phyloP scores from a whole-genome alignment of 768 basidiomycete genomes.

The Russula olivacea region DNA sequence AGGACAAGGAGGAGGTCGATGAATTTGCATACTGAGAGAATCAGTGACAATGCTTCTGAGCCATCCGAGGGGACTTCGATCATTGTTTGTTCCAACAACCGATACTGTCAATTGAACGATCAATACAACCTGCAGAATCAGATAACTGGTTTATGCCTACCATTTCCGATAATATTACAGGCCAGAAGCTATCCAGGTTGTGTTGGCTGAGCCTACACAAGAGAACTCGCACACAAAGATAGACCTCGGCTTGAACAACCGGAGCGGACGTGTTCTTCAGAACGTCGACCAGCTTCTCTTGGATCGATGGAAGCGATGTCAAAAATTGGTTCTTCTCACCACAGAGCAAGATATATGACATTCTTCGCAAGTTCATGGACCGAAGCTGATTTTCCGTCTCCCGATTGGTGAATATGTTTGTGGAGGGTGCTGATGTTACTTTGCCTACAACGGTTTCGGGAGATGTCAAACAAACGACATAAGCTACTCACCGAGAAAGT shows the following conservation, averaged over 20 bases:
- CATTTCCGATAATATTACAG: conserved; percentile 87
- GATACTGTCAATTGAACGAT: conserved; percentile 49
- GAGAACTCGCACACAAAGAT: conserved; percentile 85
- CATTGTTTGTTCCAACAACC: conserved; percentile 81
- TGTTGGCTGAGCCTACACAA: conserved; percentile 87
- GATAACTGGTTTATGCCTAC: conserved; percentile 37
- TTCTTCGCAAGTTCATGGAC: conserved; percentile 77
- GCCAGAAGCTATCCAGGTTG: conserved; percentile 95
- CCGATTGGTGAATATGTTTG: conserved; percentile 93
- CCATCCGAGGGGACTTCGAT: conserved; percentile 66
- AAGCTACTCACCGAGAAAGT: conserved; percentile 62
- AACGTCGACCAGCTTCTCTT: conserved; percentile 94
- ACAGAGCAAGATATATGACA: conserved; percentile 81
- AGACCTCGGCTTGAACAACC: conserved; percentile 89
- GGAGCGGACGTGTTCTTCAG: conserved; percentile 74
- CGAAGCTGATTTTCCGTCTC: conserved; percentile 90
- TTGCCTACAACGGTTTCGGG: conserved; percentile 44
- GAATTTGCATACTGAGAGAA: conserved; percentile 90
- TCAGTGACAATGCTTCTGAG: conserved; percentile 75
- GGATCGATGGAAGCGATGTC: conserved; percentile 85
- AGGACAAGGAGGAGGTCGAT: conserved; percentile 87
- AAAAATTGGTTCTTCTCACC: conserved; percentile 91
- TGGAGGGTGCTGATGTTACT: conserved; percentile 79
- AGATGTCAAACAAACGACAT: conserved; percentile 24
- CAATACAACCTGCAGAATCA: neutral